These are phyloP conservation scores for Cordyceps sp. DNA, from an alignment of 2,329 filamentous ascomycete genomes.

Conservation along the genomic window DNA sequence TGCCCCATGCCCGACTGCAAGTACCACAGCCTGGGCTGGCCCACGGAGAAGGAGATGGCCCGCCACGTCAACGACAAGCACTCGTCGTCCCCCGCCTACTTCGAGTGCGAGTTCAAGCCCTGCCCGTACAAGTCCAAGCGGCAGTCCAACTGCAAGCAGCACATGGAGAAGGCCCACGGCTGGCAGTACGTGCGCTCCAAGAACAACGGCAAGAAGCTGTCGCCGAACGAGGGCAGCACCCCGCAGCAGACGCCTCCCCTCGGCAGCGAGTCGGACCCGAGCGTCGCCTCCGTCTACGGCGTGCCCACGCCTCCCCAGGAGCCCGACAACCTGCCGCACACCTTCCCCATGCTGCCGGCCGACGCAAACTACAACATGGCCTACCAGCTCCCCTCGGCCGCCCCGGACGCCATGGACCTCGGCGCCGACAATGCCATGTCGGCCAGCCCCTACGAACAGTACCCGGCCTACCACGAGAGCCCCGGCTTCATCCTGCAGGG, in stretches of 20 bases:
- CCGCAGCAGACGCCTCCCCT: constrained; percentile 40
- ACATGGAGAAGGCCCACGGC: constrained; percentile 93
- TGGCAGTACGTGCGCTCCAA: constrained; percentile 88
- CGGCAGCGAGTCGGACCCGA: constrained; percentile 45
- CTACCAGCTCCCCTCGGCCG: constrained; percentile 14
- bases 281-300: constrained; percentile 30
- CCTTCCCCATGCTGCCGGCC: constrained; percentile 32
- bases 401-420: constrained; percentile 24
- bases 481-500: constrained; percentile 41
- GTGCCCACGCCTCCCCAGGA: constrained; percentile 43
- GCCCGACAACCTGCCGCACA: constrained; percentile 15
- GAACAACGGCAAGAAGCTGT: constrained; percentile 59
- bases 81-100: constrained; percentile 62
- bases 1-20: constrained; percentile 72
- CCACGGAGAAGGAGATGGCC: constrained; percentile 94
- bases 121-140: constrained; percentile 93
- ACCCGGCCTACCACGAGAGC: constrained; percentile 43
- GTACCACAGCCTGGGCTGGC: constrained; percentile 80
- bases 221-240: constrained; percentile 27
- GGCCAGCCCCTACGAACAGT: constrained; percentile 27
- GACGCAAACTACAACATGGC: constrained; percentile 27
- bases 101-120: constrained; percentile 63
- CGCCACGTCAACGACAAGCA: constrained; percentile 96
- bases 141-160: constrained; percentile 93
- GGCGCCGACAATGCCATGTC: constrained; percentile 21